phyloP scores from a whole-genome alignment of 1,284 basidiomycete species.

The Athelia psychrophila region DNA sequence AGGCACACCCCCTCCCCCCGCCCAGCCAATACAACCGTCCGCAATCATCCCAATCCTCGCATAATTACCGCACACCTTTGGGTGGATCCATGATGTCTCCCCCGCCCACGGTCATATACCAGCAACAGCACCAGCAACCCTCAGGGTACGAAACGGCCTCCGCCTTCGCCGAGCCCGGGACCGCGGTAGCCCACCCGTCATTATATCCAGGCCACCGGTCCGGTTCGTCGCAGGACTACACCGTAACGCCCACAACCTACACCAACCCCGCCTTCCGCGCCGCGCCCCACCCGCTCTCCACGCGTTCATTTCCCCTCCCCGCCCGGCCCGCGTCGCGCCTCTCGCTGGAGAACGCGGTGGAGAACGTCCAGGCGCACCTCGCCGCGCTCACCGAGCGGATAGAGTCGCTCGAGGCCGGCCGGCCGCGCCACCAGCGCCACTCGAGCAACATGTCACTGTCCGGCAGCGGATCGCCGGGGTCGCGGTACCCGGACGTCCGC shows the following conservation, averaged over 20 bases:
- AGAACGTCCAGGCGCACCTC: slow-evolving; percentile 85
- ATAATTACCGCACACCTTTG: slow-evolving; percentile 75
- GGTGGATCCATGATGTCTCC: slow-evolving; percentile 58
- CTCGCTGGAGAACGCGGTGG: slow-evolving; percentile 70
- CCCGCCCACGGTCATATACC: slow-evolving; percentile 34
- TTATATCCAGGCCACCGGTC: slow-evolving; percentile 34
- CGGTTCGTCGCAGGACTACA: slow-evolving; percentile 31
- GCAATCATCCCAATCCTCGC: slow-evolving; percentile 68
- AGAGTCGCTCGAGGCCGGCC: slow-evolving; percentile 63
- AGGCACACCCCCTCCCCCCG: slow-evolving; percentile 42
- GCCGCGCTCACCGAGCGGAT: slow-evolving; percentile 89
- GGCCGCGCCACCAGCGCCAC: slow-evolving; percentile 22
- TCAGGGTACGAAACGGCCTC: slow-evolving; percentile 70
- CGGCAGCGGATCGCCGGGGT: slow-evolving; percentile 32
- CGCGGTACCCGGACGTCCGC: slow-evolving; percentile 29
- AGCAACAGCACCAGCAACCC: slow-evolving; percentile 48
- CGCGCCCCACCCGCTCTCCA: slow-evolving; percentile 31
- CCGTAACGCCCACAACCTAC: slow-evolving; percentile 34
- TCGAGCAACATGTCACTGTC: slow-evolving; percentile 33
- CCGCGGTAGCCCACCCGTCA: slow-evolving; percentile 37
- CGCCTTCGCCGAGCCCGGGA: slow-evolving; percentile 56
- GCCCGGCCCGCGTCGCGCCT: slow-evolving; percentile 39
- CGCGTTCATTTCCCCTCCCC: slow-evolving; percentile 26
- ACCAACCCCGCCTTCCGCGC: slow-evolving; percentile 33
- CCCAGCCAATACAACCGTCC: slow-evolving; percentile 50